Evolutionary conservation across 768 basidiomycete species (phyloP).

Genomic region (Termitomyces sp.): DNA sequence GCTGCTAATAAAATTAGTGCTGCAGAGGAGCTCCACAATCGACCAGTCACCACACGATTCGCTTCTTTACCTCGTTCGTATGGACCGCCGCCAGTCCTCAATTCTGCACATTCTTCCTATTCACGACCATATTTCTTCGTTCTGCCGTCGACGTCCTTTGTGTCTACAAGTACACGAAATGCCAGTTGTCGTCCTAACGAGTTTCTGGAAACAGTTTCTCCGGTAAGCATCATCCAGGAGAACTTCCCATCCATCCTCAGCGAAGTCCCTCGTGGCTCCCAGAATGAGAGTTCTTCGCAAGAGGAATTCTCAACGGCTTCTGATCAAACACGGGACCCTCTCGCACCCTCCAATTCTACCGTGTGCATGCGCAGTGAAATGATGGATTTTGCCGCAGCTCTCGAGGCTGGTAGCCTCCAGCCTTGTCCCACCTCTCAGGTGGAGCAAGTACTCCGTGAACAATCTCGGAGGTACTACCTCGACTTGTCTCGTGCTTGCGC

Average conservation of each 20-base stretch:
- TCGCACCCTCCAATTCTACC: too few relatives aligned
- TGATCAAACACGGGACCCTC: too few relatives aligned
- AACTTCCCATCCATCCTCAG: not conserved
- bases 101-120: not conserved
- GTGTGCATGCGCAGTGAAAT: too few relatives aligned
- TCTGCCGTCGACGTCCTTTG: too few relatives aligned
- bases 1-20: not conserved
- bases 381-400: too few relatives aligned
- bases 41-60: not conserved
- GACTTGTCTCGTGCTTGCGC: too few relatives aligned
- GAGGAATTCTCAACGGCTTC: too few relatives aligned
- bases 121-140: not conserved
- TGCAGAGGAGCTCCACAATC: not conserved
- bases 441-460: too few relatives aligned
- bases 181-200: not conserved
- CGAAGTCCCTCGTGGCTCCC: not conserved
- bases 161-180: not conserved
- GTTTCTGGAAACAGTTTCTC: not conserved
- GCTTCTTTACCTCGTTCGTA: not conserved
- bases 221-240: not conserved
- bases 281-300: too few relatives aligned
- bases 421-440: too few relatives aligned
- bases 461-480: too few relatives aligned
- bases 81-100: not conserved
- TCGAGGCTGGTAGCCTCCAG: too few relatives aligned